Evolutionary conservation across 164 flowering plant genomes (phyloP), one percentile per base, ranked within the genome.

Genomic region (Stephania cephalantha): DNA sequence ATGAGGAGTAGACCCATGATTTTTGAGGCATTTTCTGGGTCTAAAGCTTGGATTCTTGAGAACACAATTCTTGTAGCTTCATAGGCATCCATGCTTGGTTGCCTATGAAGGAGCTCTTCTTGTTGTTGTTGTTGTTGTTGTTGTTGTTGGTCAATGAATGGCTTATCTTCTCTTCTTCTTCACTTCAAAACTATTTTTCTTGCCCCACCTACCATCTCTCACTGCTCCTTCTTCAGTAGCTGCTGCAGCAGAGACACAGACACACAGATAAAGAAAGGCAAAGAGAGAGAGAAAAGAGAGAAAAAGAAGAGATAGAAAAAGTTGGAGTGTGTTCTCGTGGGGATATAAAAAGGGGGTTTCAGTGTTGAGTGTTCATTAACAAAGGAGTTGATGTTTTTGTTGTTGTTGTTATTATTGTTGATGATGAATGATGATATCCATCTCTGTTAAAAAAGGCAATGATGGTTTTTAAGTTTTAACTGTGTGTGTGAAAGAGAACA

Each of bases 11-110:
- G 76, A 9, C 98, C 98, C 90, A 91, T 94, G 84, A 94, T 91
- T 72, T 88, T 92, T 2, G 97, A 84, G 10, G 97, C 97, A 80
- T 90, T 91, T 79, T 91, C 97, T 0, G 95, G 95, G 80, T 94
- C 97, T 69, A 93, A 73, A 79, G 52, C 85, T 70, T 93, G 95
- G 77, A 93, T 91, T 73, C 95, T 89, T 52, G 91, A 83, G 80
- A 88, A 88, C 18, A 94, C 98, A 12, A 89, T 86, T 81, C 86
- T 86, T 48, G 98, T 90, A 2, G 98, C 97, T 86, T 94, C 98
- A 78, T 87, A 90, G 35, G 85, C 85, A 80, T 94, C 98, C 98
- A 94, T 94, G 64, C n/a, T 15, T 58, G 64, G 64, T 18, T 58
- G 18, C n/a, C 35, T 29, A 64, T 46, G 73, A 12, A 64, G 13